These are phyloP conservation scores for Monascus ruber DNA, from an alignment of 2,329 filamentous ascomycete species.

Conservation along the genomic window DNA sequence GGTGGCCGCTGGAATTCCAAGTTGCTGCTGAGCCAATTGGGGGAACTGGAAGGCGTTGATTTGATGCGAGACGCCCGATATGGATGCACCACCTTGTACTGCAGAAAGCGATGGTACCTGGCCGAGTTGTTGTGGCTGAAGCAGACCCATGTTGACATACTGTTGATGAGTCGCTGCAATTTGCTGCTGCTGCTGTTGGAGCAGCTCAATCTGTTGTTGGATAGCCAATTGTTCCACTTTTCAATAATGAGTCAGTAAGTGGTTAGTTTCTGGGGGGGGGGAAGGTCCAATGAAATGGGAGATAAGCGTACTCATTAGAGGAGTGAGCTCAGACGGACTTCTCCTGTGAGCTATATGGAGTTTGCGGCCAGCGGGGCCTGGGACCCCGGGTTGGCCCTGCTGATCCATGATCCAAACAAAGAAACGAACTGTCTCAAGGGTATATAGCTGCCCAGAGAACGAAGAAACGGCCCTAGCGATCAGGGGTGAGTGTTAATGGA, in stretches of 20 bases:
- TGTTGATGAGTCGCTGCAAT: conserved; percentile 94
- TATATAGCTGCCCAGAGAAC: conserved; percentile 8
- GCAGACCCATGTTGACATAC: conserved; percentile 95
- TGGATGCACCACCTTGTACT: conserved; percentile 55
- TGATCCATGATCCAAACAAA: conserved; percentile 48
- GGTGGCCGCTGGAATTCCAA: conserved; percentile 59
- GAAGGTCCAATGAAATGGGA: conserved; percentile 14
- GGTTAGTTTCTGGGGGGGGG: too few species aligned
- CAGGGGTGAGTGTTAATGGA: conserved; percentile 9
- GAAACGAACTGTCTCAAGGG: conserved; percentile 10
- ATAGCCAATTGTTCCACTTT: conserved; percentile 94
- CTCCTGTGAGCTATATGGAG: conserved; percentile 95
- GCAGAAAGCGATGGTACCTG: conserved; percentile 58
- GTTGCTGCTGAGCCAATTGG: conserved; percentile 59
- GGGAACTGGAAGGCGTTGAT: conserved; percentile 79
- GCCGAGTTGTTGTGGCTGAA: conserved; percentile 73
- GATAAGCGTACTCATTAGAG: conserved; percentile 78
- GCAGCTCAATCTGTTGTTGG: conserved; percentile 92
- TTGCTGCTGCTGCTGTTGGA: conserved; percentile 96
- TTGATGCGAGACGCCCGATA: conserved; percentile 67
- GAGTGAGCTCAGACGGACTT: conserved; percentile 93
- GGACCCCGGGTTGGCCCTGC: conserved; percentile 44
- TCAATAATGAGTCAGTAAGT: too few species aligned
- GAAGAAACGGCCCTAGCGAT: conserved; percentile 6
- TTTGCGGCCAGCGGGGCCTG: conserved; percentile 72